phyloP scores from a whole-genome alignment of 108 stramenopile genomes.

The Cyclotella atomus region DNA sequence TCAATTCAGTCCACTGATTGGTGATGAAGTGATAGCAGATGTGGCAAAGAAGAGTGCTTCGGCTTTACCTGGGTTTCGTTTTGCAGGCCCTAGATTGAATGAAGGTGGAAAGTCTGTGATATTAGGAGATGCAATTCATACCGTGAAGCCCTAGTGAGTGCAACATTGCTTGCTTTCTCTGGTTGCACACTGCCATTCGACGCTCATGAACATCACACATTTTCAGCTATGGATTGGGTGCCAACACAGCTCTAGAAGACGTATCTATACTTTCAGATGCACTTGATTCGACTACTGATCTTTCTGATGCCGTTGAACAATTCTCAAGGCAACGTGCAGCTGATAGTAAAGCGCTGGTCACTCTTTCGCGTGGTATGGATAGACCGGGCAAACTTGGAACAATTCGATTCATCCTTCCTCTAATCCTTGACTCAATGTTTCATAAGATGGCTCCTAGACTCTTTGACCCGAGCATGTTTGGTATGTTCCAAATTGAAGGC shows the following conservation, averaged over 20 bases:
- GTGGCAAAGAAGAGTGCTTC: constrained; percentile 52
- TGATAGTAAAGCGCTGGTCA: constrained; percentile 71
- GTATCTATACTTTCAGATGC: constrained; percentile 50
- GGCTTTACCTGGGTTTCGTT: constrained; percentile 62
- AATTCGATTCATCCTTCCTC: constrained; percentile 59
- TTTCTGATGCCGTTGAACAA: constrained; percentile 17
- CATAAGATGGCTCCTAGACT: constrained; percentile 51
- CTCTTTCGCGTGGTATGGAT: constrained; percentile 61
- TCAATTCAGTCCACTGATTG: constrained; percentile 54
- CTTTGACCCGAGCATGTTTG: constrained; percentile 59
- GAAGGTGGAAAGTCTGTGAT: constrained; percentile 45
- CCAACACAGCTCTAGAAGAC: constrained; percentile 95
- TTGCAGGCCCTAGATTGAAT: constrained; percentile 54
- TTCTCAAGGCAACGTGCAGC: constrained; percentile 54
- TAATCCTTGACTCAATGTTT: constrained; percentile 70
- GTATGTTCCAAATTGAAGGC: constrained; percentile 53
- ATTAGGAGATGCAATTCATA: constrained; percentile 66
- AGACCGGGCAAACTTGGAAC: constrained; percentile 57
- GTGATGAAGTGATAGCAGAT: constrained; percentile 48
- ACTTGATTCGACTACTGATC: constrained; percentile 10
- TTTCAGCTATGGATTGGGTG: constrained; percentile 84
- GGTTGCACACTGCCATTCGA: too few relatives aligned
- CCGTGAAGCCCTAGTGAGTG: constrained; percentile 72
- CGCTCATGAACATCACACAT: too few relatives aligned
- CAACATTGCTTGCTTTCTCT: neutral